Evolutionary conservation across 805 yeast species (phyloP).

Genomic region (Yarrowia alimentaria): DNA sequence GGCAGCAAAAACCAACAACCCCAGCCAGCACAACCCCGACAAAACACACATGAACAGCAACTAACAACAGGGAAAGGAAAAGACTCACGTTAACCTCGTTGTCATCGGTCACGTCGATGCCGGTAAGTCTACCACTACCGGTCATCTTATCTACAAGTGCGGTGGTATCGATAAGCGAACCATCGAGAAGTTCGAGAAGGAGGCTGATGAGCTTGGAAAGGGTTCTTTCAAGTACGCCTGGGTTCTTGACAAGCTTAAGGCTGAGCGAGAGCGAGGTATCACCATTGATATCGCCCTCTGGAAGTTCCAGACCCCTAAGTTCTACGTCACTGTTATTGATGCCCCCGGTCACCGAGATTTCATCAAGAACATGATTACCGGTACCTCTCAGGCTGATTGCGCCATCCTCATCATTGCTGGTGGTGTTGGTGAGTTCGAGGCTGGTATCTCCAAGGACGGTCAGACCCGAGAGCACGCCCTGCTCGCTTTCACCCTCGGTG

Average conservation of each 20-base stretch:
- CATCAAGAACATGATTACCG: conserved; percentile 94
- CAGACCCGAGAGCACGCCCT: conserved; percentile 95
- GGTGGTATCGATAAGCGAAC: conserved; percentile 98
- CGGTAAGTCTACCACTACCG: conserved; percentile 98
- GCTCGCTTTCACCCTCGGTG: conserved; percentile 87
- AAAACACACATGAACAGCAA: neutral
- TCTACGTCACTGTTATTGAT: conserved; percentile 86
- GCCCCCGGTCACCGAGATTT: conserved; percentile 97
- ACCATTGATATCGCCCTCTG: conserved; percentile 91
- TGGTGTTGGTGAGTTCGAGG: conserved; percentile 93
- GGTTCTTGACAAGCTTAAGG: conserved; percentile 94
- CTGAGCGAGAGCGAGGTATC: conserved; percentile 97
- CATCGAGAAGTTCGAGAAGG: conserved; percentile 96
- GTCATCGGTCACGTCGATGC: conserved; percentile 99
- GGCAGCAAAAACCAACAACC: no score
- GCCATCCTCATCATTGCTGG: conserved; percentile 89
- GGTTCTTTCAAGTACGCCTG: conserved; percentile 98
- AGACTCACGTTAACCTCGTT: conserved; percentile 98
- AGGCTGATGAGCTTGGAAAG: conserved; percentile 96
- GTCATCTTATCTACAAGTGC: conserved; percentile 98
- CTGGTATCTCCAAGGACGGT: conserved; percentile 92
- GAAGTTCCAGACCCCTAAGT: conserved; percentile 90
- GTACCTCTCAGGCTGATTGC: conserved; percentile 92
- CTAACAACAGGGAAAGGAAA: conserved; percentile 74
- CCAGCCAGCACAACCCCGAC: neutral